Evolutionary conservation across 75 land plant genomes (phyloP).

Genomic region (Cupressus sempervirens): DNA sequence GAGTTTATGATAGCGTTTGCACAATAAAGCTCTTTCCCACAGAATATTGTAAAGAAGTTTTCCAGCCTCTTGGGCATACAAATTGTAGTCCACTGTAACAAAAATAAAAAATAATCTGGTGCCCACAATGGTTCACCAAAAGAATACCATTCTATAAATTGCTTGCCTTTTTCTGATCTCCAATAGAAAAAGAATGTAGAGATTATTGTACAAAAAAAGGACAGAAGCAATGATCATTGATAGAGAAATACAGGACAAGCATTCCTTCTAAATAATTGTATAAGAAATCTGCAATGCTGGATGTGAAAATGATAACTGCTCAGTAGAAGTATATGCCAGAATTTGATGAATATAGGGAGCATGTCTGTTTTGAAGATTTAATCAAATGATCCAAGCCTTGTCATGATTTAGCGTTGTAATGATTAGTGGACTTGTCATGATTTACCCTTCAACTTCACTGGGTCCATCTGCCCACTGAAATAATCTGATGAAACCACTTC

Average conservation of each 20-base stretch:
- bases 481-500: slow-evolving; percentile 43
- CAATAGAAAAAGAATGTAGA: neutral
- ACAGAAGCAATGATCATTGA: neutral
- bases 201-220: neutral
- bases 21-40: neutral
- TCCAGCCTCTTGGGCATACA: neutral
- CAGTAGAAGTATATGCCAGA: neutral
- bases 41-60: neutral
- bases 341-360: neutral
- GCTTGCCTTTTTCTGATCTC: neutral
- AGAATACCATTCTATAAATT: slow-evolving; percentile 8
- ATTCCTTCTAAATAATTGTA: neutral
- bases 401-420: too few relatives aligned
- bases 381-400: neutral
- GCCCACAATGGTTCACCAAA: slow-evolving; percentile 2
- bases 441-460: slow-evolving; percentile 15
- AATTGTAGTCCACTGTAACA: neutral
- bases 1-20: neutral
- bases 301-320: neutral
- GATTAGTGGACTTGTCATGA: neutral
- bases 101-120: slow-evolving; percentile 3
- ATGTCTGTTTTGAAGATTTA: neutral
- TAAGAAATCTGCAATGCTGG: neutral
- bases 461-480: slow-evolving; percentile 54
- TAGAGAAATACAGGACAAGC: neutral